These are phyloP conservation scores for Discostella stelligera DNA, from an alignment of 352 stramenopile genomes.

Conservation along the genomic window DNA sequence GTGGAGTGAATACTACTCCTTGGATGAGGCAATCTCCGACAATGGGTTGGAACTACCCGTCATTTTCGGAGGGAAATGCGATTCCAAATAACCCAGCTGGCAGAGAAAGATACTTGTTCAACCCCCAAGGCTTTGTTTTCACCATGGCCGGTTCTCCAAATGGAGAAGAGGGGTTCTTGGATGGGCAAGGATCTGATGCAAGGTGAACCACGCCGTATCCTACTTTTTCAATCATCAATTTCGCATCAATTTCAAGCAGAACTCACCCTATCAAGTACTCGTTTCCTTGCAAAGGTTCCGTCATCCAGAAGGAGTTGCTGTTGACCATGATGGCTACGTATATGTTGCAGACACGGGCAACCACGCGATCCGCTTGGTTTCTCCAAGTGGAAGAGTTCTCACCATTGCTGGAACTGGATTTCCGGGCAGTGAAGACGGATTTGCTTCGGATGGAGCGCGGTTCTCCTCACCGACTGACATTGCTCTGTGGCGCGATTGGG, in stretches of 20 bases:
- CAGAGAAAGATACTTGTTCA: slow-evolving; percentile 55
- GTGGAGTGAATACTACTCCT: slow-evolving; percentile 52
- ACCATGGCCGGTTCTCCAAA: slow-evolving; percentile 86
- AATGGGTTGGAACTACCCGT: slow-evolving; percentile 55
- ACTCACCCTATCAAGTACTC: slow-evolving; percentile 7
- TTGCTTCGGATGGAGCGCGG: slow-evolving; percentile 42
- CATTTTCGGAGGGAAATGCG: slow-evolving; percentile 30
- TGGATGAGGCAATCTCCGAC: slow-evolving; percentile 47
- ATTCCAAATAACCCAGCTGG: slow-evolving; percentile 41
- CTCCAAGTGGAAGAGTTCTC: slow-evolving; percentile 37
- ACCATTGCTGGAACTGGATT: slow-evolving; percentile 57
- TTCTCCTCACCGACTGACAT: slow-evolving; percentile 78
- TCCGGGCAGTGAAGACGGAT: slow-evolving; percentile 61
- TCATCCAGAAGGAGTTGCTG: slow-evolving; percentile 87
- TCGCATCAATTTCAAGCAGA: neutral
- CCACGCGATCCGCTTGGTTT: slow-evolving; percentile 80
- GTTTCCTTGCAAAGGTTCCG: slow-evolving; percentile 76
- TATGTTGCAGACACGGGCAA: slow-evolving; percentile 95
- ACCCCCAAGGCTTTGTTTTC: slow-evolving; percentile 87
- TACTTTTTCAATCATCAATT: neutral
- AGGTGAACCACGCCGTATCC: slow-evolving; percentile 49
- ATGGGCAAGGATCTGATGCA: slow-evolving; percentile 81
- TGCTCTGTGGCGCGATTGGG: slow-evolving; percentile 68
- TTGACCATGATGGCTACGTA: slow-evolving; percentile 89
- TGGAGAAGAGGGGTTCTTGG: slow-evolving; percentile 82